Evolutionary conservation across 164 flowering plant genomes (phyloP), one percentile per base, ranked within the genome.

Genomic region (Protea cynaroides): DNA sequence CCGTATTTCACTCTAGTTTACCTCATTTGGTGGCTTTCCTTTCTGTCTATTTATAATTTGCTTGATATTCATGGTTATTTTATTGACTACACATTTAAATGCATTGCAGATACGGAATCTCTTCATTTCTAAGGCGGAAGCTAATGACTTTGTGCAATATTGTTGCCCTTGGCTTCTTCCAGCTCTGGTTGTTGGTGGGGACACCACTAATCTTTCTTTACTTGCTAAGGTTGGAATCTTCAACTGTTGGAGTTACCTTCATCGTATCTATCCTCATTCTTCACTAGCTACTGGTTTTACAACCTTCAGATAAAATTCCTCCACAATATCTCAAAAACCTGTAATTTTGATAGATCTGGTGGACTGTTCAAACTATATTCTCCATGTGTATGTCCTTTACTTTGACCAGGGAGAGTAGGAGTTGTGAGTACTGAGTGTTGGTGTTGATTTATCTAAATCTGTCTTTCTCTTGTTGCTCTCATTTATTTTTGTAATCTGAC

Each of bases 91-190:
- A 25, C 56, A 18, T 14, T 37, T 49, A 34, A 70, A 18, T 23
- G 62, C 55, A 51, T 65, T 80, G 76, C 83, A 94, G 99, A 78
- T 83, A 68, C 77, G 96, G 18, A 85, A 81, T 34, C 83, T 88
- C 61, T 95, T 92, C 73, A 71, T 83, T 49, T 58, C 64, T 23
- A 73, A 79, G 58, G 72, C 82, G 36, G 96, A 91, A 63, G 88
- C 97, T 37, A 76, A 68, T 49, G 75, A 71, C 74, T 95, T 95
- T 62, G 29, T 92, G 70, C 92, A 82, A 53, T 88, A 81, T 72
- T 86, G 96, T 74, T 92, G 92, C 82, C 80, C 72, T 56, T 95
- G 97, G 97, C 96, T 95, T 66, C 92, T 95, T 71, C 97, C 99
- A n/a, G 85, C 90, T 67, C 75, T 90, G 7, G 63, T 87, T 69